phyloP scores from a whole-genome alignment of 441 rosid genomes.

The Corymbia calophylla region DNA sequence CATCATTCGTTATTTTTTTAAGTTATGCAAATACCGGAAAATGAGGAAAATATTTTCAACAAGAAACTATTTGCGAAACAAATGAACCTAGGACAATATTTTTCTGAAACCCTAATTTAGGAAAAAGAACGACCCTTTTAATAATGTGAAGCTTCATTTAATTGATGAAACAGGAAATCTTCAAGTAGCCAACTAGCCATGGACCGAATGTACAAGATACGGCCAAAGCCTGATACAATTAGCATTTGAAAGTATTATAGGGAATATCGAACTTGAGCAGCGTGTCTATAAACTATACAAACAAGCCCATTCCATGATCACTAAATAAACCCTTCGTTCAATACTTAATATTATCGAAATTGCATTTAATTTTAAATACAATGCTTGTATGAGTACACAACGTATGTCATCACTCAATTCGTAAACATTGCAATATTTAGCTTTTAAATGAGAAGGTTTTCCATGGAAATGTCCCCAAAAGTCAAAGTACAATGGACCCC shows the following conservation, averaged over 20 bases:
- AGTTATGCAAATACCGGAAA: neutral
- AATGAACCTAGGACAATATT: neutral
- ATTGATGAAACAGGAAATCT: neutral
- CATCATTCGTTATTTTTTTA: neutral
- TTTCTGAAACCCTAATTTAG: neutral
- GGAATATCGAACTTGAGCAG: neutral
- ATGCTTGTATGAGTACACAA: neutral
- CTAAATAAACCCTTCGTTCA: neutral
- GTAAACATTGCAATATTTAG: neutral
- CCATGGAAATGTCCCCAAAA: neutral
- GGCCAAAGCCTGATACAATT: neutral
- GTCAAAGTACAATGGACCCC: neutral
- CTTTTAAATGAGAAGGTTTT: neutral
- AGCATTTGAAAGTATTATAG: neutral
- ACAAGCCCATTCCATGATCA: neutral
- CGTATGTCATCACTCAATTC: neutral
- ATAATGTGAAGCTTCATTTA: neutral
- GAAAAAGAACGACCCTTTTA: neutral
- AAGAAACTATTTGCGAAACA: neutral
- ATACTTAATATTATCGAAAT: neutral
- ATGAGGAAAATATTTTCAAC: neutral
- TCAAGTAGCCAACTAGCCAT: neutral
- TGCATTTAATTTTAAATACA: neutral
- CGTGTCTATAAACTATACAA: neutral
- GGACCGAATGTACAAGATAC: neutral